Conservation (phyloP, 2,329 filamentous ascomycete species). For the Aspergillus fumigatiaffinis region DNA sequence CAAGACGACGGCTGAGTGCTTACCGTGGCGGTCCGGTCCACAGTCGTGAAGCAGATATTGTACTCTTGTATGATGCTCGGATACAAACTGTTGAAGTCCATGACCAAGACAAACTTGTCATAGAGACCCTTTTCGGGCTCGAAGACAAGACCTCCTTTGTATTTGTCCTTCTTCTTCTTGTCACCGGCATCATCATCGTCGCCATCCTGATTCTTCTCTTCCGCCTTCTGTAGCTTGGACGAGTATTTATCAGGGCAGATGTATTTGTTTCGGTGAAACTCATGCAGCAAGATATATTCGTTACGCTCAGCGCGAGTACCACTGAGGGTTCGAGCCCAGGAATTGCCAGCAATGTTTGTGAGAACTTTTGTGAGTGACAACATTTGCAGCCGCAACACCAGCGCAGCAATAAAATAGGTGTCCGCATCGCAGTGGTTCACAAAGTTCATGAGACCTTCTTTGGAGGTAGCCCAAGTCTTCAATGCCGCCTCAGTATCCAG, state of each 20-base stretch:
- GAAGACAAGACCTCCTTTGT: constrained; percentile 96
- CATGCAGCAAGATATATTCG: constrained; percentile 97
- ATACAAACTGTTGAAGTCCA: constrained; percentile 99
- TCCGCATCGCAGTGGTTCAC: constrained; percentile 91
- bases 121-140: constrained; percentile 97
- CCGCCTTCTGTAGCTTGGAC: constrained; percentile 68
- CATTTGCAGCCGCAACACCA: constrained; percentile 86
- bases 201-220: constrained; percentile 64
- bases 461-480: constrained; percentile 78
- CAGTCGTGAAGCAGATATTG: constrained; percentile 99
- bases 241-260: constrained; percentile 94
- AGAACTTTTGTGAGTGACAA: constrained; percentile 90
- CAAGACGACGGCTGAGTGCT: constrained; percentile 28
- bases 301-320: constrained; percentile 96
- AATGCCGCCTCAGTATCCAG: constrained; percentile 84
- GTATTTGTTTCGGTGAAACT: constrained; percentile 95
- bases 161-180: constrained; percentile 98
- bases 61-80: constrained; percentile 99
- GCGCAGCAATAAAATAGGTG: constrained; percentile 90
- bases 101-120: constrained; percentile 96
- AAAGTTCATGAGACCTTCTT: constrained; percentile 86
- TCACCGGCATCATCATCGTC: constrained; percentile 65
- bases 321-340: constrained; percentile 92
- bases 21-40: constrained; percentile 72
- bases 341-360: constrained; percentile 95